These are phyloP conservation scores for Byssothecium circinans DNA, from an alignment of 2,329 filamentous ascomycete genomes.

Conservation along the genomic window DNA sequence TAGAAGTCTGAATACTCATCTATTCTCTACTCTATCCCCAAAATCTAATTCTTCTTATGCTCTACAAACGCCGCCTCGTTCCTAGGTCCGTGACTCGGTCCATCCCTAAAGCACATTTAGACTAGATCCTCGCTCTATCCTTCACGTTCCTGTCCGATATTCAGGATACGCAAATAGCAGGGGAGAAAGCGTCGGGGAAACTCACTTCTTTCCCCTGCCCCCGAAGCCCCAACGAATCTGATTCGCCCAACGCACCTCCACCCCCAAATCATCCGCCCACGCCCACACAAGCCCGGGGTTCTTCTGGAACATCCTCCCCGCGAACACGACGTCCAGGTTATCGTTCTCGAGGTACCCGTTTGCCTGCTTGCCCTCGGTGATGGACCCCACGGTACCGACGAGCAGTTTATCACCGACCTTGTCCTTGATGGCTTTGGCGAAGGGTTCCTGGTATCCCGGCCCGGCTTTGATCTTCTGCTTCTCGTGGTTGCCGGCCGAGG, in stretches of 20 bases:
- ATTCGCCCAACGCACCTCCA: slow-evolving; percentile 70
- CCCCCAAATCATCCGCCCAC: slow-evolving; percentile 71
- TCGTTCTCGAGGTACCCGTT: slow-evolving; percentile 36
- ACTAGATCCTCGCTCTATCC: neutral
- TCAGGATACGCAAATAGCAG: neutral
- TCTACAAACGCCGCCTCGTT: slow-evolving; percentile 26
- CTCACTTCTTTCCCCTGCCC: slow-evolving; percentile 48
- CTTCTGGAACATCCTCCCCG: slow-evolving; percentile 76
- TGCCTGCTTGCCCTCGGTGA: slow-evolving; percentile 70
- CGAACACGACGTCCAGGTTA: slow-evolving; percentile 68
- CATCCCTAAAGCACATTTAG: slow-evolving; percentile 16
- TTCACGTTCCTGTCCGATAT: neutral
- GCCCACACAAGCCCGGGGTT: slow-evolving; percentile 78
- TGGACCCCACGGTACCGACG: slow-evolving; percentile 74
- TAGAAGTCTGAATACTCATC: too few relatives aligned
- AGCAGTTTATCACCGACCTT: slow-evolving; percentile 71
- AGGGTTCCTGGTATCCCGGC: slow-evolving; percentile 72
- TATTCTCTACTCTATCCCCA: too few relatives aligned
- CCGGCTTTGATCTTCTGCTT: slow-evolving; percentile 62
- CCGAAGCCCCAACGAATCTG: slow-evolving; percentile 67
- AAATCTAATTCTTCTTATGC: slow-evolving; percentile 14
- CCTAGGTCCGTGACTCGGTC: slow-evolving; percentile 22
- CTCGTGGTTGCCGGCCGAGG: slow-evolving; percentile 70
- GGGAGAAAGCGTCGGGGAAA: slow-evolving; percentile 6
- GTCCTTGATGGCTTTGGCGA: slow-evolving; percentile 71